phyloP scores from a whole-genome alignment of 768 basidiomycete species.

The Auriscalpium orientale region DNA sequence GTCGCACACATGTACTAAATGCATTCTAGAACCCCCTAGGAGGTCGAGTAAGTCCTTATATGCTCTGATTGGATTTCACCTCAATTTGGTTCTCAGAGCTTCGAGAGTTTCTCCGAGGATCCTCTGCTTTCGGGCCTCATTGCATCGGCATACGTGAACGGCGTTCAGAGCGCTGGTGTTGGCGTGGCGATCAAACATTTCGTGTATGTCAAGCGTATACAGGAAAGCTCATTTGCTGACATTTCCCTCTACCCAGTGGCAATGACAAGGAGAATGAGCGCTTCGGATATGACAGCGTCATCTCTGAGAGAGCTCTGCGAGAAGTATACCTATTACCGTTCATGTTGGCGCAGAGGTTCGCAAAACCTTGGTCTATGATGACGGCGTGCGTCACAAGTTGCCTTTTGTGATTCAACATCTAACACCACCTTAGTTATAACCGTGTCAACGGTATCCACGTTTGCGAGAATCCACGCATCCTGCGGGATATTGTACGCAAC shows the following conservation, averaged over 20 bases:
- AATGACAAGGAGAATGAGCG: conserved; percentile 83
- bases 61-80: conserved; percentile 8
- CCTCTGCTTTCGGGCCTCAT: conserved; percentile 65
- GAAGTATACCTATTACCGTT: conserved; percentile 59
- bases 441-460: conserved; percentile 71
- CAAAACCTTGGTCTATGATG: conserved; percentile 51
- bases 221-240: background rate
- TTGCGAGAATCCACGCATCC: conserved; percentile 53
- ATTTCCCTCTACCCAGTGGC: conserved; percentile 30
- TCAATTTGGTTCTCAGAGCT: conserved; percentile 36
- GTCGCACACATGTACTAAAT: background rate
- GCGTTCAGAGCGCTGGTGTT: conserved; percentile 70
- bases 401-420: background rate
- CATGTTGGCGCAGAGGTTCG: conserved; percentile 45
- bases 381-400: conserved; percentile 41
- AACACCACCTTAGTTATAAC: conserved; percentile 41
- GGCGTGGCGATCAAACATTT: conserved; percentile 79
- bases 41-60: conserved; percentile 40
- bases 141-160: conserved; percentile 66
- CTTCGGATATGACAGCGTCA: conserved; percentile 47
- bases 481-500: conserved; percentile 54
- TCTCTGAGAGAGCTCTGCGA: conserved; percentile 44
- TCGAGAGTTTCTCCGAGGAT: conserved; percentile 77
- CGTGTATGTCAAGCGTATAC: conserved; percentile 35
- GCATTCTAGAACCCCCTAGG: conserved; percentile 54